Evolutionary conservation across 805 yeast genomes (phyloP).

Genomic region (Cyberlindnera nakhonratchasimensis): DNA sequence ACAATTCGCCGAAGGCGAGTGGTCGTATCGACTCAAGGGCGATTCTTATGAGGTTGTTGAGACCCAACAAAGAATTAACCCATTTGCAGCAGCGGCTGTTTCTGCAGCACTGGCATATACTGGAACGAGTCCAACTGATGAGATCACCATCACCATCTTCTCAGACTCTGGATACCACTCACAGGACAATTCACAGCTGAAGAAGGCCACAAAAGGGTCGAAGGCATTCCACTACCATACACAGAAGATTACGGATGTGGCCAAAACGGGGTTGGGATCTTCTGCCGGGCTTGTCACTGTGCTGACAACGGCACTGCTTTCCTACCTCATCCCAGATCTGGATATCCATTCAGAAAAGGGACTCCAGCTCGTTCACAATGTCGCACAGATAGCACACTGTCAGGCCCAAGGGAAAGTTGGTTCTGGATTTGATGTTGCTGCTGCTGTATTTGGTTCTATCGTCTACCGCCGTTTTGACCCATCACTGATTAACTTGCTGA

Average conservation of each 20-base stretch:
- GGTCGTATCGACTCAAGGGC: slow-evolving; percentile 49
- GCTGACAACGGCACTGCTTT: slow-evolving; percentile 63
- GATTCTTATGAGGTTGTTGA: slow-evolving; percentile 26
- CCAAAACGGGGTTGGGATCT: slow-evolving; percentile 95
- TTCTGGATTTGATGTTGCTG: slow-evolving; percentile 95
- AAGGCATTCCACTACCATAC: slow-evolving; percentile 58
- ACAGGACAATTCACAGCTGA: slow-evolving; percentile 44
- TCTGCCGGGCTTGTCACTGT: slow-evolving; percentile 92
- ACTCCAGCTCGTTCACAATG: slow-evolving; percentile 59
- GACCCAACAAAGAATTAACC: slow-evolving; percentile 46
- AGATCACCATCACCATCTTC: slow-evolving; percentile 51
- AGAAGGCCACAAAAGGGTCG: slow-evolving; percentile 29
- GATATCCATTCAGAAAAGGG: slow-evolving; percentile 28
- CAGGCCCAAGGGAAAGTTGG: slow-evolving; percentile 94
- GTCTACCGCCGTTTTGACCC: slow-evolving; percentile 76
- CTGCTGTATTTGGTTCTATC: slow-evolving; percentile 90
- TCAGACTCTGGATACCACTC: slow-evolving; percentile 93
- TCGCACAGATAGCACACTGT: slow-evolving; percentile 89
- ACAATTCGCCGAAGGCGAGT: slow-evolving; percentile 67
- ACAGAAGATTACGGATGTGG: slow-evolving; percentile 59
- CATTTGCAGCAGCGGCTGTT: slow-evolving; percentile 69
- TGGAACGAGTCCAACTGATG: slow-evolving; percentile 30
- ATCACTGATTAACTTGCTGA: slow-evolving; percentile 38
- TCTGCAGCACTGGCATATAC: slow-evolving; percentile 53
- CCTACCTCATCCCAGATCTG: slow-evolving; percentile 39